These are phyloP conservation scores for Phytophthora multivora DNA, from an alignment of 352 stramenopile species.

Conservation along the genomic window DNA sequence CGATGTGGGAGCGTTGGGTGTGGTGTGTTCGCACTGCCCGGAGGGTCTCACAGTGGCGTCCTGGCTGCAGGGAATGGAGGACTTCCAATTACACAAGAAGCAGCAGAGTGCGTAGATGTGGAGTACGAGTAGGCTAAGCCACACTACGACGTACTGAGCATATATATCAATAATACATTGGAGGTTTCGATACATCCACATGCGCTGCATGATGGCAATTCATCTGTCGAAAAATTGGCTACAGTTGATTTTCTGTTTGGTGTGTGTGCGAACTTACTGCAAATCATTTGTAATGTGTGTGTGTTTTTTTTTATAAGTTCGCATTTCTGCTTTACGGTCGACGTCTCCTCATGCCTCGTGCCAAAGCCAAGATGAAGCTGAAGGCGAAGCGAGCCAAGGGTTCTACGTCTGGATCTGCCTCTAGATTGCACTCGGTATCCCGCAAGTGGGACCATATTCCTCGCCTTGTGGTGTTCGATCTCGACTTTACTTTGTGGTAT, in stretches of 20 bases:
- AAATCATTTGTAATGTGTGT: constrained; percentile 14
- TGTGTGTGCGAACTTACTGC: constrained; percentile 1
- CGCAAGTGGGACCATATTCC: constrained; percentile 59
- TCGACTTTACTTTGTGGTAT: constrained; percentile 83
- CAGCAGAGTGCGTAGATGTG: constrained; percentile 2
- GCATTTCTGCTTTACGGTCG: neutral
- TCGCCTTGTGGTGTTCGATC: constrained; percentile 73
- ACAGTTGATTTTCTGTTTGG: constrained; percentile 3
- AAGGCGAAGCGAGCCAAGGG: constrained; percentile 23
- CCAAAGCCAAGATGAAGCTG: constrained; percentile 31
- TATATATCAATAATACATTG: neutral
- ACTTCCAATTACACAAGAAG: constrained; percentile 59
- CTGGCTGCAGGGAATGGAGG: constrained; percentile 73
- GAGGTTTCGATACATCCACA: too few species aligned
- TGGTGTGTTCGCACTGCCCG: constrained; percentile 12
- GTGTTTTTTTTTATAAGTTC: constrained; percentile 8
- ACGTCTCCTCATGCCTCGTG: constrained; percentile 13
- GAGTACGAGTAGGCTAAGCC: too few species aligned
- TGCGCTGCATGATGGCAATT: neutral
- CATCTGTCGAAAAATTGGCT: neutral
- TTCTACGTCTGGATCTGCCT: constrained; percentile 4
- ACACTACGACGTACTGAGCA: too few species aligned
- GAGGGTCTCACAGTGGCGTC: constrained; percentile 66
- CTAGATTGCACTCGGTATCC: neutral
- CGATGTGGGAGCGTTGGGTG: constrained; percentile 49